Base-by-base conservation (phyloP, 2,329 filamentous ascomycete genomes). In the Clonostachys byssicola region DNA sequence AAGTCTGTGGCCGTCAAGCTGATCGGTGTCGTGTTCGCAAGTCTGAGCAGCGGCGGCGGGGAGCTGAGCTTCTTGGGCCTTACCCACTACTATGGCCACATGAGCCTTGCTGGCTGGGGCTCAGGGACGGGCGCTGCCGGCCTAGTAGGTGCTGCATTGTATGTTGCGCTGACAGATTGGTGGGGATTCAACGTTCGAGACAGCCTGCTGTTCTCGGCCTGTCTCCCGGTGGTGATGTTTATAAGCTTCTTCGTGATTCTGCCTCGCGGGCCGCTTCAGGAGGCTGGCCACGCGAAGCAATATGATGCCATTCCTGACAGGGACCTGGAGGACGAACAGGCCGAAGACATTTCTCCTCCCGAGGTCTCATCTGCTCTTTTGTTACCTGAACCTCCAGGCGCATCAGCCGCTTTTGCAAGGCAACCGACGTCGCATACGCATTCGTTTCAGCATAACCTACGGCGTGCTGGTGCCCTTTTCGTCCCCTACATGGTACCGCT, bases 61-160 rank as follows among this genome's bases (percentile, higher is more conserved):
- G 94, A 97, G 70, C 73, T 96, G 49, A 95, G 87, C 65, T 96
- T 97, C 61, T 72, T 99, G 6, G 88, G 90, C 2, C 69, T 99
- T 59, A 95, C 92, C 13, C 92, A 97, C 63, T 96, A 88, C 70
- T 97, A 97, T 59, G 94, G 92, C 0, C 85, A 83, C 9, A 86
- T 89, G 66, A 90, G 89, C 56, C 76, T 97, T 16, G 92, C 92
- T 0, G 86, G 89, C 35, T 99, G 94, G 94, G 88, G 90, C 0
- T 92, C 88, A 53, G 92, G 92, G 0, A 96, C 92, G 0, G 92
- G 92, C 2, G 92, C 88, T 0, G 92, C 92, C 1, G 92, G 92
- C 0, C 66, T 99, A 48, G 75, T 92, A 1, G 94, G 94, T 6
- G 90, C 92, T 1, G 91, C 91, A 0, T 75, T 92, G 13, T 99